phyloP scores from a whole-genome alignment of 257 asterid species.

The Mentha longifolia region DNA sequence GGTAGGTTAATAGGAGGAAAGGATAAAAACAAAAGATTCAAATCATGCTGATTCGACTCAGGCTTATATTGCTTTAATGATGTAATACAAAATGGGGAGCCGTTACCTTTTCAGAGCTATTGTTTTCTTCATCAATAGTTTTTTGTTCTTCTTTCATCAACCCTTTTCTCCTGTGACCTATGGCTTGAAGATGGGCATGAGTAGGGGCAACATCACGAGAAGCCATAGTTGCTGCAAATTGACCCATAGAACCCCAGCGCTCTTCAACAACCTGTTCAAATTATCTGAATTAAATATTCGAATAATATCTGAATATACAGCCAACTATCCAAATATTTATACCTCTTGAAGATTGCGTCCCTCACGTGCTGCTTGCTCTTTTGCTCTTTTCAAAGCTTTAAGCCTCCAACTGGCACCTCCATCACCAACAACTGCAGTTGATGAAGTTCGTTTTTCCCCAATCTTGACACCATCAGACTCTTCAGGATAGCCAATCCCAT shows the following conservation, averaged over 20 bases:
- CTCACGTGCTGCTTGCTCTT: conserved; percentile 97
- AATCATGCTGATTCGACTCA: not conserved
- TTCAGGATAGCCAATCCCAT: conserved; percentile 85
- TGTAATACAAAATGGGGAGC: conserved; percentile 23
- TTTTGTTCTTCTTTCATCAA: conserved; percentile 48
- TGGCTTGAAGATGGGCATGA: conserved; percentile 92
- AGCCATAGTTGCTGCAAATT: conserved; percentile 87
- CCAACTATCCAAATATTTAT: conserved; percentile 24
- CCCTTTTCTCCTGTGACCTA: conserved; percentile 65
- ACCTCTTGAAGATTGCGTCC: conserved; percentile 83
- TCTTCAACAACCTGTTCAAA: conserved; percentile 80
- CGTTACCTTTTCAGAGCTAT: conserved; percentile 55
- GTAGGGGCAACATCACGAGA: conserved; percentile 75
- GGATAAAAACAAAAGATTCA: not conserved
- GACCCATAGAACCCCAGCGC: conserved; percentile 94
- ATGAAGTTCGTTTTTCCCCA: conserved; percentile 49
- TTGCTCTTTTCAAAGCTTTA: conserved; percentile 87
- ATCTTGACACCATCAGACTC: conserved; percentile 49
- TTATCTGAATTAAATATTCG: conserved; percentile 8
- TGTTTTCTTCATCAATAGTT: conserved; percentile 42
- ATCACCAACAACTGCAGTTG: conserved; percentile 80
- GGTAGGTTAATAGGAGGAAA: conserved; percentile 3
- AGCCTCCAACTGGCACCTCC: conserved; percentile 99
- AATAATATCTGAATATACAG: conserved; percentile 19
- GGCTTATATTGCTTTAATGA: conserved; percentile 1